Evolutionary conservation across 495 filamentous ascomycete species (phyloP).

Genomic region (Hyaloscypha variabilis): DNA sequence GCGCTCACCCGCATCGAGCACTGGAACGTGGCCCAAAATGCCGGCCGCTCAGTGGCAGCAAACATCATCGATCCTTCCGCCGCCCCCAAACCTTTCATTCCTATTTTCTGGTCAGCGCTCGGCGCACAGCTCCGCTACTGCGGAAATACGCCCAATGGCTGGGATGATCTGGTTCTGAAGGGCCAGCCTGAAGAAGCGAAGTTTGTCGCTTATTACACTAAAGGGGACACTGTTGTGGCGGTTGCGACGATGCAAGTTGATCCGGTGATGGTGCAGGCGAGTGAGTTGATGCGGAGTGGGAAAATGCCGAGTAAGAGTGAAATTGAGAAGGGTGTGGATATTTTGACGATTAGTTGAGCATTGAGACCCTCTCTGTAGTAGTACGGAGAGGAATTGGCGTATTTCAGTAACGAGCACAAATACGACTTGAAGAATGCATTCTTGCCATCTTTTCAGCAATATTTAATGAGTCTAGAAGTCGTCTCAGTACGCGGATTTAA

Average conservation of each 20-base stretch:
- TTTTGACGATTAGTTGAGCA: conserved; percentile 47
- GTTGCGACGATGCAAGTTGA: conserved; percentile 91
- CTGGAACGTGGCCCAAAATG: conserved; percentile 97
- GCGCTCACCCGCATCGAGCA: conserved; percentile 80
- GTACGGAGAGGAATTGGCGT: neutral
- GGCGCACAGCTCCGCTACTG: conserved; percentile 90
- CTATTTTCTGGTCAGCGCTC: conserved; percentile 94
- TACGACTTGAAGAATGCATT: neutral
- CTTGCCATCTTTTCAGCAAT: too few species aligned
- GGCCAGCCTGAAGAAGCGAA: conserved; percentile 80
- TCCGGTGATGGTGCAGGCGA: conserved; percentile 79
- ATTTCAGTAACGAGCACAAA: neutral
- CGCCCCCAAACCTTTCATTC: conserved; percentile 75
- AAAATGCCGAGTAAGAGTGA: conserved; percentile 84
- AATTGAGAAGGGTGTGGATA: conserved; percentile 72
- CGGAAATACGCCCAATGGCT: conserved; percentile 79
- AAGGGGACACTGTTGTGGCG: conserved; percentile 87
- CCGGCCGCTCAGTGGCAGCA: conserved; percentile 74
- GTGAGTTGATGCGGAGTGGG: conserved; percentile 82
- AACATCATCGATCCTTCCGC: conserved; percentile 67
- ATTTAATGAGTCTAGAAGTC: too few species aligned
- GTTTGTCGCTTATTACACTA: conserved; percentile 86
- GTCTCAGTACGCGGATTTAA: too few species aligned
- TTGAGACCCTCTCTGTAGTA: neutral
- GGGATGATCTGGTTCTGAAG: conserved; percentile 78